These are phyloP conservation scores for Exobasidium cylindrosporum DNA, from an alignment of 1,284 basidiomycete species.

Conservation along the genomic window DNA sequence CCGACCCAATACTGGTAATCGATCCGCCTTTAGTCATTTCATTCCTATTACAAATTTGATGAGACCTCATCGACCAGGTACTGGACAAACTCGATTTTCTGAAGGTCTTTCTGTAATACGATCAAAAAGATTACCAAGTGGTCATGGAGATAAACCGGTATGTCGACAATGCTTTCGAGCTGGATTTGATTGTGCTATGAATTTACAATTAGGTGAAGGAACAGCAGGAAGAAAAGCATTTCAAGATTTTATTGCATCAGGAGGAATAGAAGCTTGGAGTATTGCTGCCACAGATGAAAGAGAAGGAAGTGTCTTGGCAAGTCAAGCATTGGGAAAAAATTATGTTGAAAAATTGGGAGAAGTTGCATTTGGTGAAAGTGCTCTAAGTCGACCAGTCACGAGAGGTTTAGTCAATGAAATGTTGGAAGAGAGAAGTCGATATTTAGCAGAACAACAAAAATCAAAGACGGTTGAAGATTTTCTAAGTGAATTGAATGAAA, in stretches of 20 bases:
- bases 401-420: conserved; percentile 35
- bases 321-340: conserved; percentile 32
- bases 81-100: conserved; percentile 32
- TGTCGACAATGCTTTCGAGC: conserved; percentile 37
- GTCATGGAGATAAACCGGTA: conserved; percentile 15
- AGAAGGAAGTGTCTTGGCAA: conserved; percentile 23
- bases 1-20: neutral
- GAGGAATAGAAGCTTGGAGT: conserved; percentile 32
- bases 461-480: conserved; percentile 15
- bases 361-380: conserved; percentile 39
- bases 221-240: conserved; percentile 33
- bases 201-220: conserved; percentile 33
- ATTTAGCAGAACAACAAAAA: conserved; percentile 11
- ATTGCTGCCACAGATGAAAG: conserved; percentile 20
- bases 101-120: conserved; percentile 24
- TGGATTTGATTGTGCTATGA: conserved; percentile 40
- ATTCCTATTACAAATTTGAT: neutral
- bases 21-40: too few relatives aligned
- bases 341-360: conserved; percentile 41
- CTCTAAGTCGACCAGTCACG: conserved; percentile 37
- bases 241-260: conserved; percentile 37
- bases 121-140: conserved; percentile 2
- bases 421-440: conserved; percentile 25
- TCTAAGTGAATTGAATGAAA: neutral
- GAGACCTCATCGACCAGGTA: conserved; percentile 17